Evolutionary conservation across 768 basidiomycete species (phyloP).

Genomic region (Xanthoconium stramineum): DNA sequence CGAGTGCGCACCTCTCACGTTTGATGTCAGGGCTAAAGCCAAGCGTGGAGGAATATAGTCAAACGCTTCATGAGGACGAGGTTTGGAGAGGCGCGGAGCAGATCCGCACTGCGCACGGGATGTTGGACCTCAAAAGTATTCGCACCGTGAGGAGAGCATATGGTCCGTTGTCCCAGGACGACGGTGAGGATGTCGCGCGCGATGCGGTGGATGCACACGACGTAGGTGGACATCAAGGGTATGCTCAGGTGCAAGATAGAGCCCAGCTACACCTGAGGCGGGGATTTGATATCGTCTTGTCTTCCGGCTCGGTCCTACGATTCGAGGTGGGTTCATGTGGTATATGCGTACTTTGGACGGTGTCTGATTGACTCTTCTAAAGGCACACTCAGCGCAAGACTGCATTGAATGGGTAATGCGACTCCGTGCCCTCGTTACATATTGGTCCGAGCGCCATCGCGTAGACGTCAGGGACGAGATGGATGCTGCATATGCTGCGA

Average conservation of each 20-base stretch:
- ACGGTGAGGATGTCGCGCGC: slow-evolving; percentile 24
- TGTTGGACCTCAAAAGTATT: slow-evolving; percentile 72
- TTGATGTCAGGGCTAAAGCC: slow-evolving; percentile 29
- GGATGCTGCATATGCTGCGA: slow-evolving; percentile 57
- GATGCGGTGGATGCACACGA: slow-evolving; percentile 55
- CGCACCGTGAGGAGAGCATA: slow-evolving; percentile 57
- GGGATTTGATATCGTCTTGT: slow-evolving; percentile 74
- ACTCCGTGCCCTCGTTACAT: slow-evolving; percentile 63
- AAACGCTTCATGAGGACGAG: slow-evolving; percentile 47
- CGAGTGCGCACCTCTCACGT: slow-evolving; percentile 43
- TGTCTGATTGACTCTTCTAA: not conserved
- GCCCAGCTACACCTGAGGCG: slow-evolving; percentile 51
- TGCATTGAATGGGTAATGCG: slow-evolving; percentile 86
- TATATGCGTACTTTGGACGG: not conserved
- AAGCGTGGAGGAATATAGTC: slow-evolving; percentile 27
- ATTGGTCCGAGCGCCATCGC: slow-evolving; percentile 78
- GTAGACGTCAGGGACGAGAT: slow-evolving; percentile 79
- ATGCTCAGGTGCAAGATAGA: slow-evolving; percentile 43
- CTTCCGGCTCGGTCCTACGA: slow-evolving; percentile 62
- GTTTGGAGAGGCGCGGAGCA: slow-evolving; percentile 61
- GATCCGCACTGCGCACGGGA: slow-evolving; percentile 61
- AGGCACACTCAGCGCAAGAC: slow-evolving; percentile 64
- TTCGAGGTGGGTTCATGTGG: slow-evolving; percentile 67
- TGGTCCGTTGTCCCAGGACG: slow-evolving; percentile 25
- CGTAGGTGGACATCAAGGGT: slow-evolving; percentile 57